phyloP scores from a whole-genome alignment of 2,329 filamentous ascomycete genomes.

The Alternaria angustiovoidea region DNA sequence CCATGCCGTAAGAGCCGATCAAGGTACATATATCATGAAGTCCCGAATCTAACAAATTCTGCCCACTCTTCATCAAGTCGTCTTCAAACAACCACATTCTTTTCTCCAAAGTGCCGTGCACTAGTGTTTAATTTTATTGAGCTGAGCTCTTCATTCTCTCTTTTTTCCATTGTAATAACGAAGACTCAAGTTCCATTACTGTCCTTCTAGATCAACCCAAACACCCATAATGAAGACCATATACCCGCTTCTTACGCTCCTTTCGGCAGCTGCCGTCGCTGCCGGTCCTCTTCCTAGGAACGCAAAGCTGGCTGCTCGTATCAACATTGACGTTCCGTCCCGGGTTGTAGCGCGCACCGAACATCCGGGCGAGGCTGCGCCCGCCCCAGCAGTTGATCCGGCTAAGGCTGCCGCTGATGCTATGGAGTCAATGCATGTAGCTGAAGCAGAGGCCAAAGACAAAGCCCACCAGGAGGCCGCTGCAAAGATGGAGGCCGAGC shows the following conservation, averaged over 20 bases:
- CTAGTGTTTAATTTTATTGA: conserved; percentile 32
- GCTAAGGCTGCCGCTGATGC: conserved; percentile 18
- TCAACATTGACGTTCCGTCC: conserved; percentile 16
- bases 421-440: conserved; percentile 24
- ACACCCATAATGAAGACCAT: conserved; percentile 35
- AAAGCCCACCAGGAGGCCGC: conserved; percentile 29
- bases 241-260: conserved; percentile 33
- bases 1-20: conserved; percentile 8
- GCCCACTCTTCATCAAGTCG: conserved; percentile 8
- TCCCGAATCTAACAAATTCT: conserved; percentile 5
- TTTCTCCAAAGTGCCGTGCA: conserved; percentile 33
- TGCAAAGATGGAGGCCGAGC: conserved; percentile 23
- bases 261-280: conserved; percentile 28
- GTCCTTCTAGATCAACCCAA: conserved; percentile 1
- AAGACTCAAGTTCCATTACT: conserved; percentile 4
- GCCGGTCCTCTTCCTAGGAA: conserved; percentile 30
- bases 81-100: conserved; percentile 22
- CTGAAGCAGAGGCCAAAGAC: conserved; percentile 28
- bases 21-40: conserved; percentile 22
- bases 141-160: conserved; percentile 35
- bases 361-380: conserved; percentile 10
- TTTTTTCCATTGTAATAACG: conserved; percentile 11
- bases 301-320: conserved; percentile 2
- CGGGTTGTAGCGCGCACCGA: conserved; percentile 24
- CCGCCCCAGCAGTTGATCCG: conserved; percentile 17